Percentiles rank a stretch among this genome's conserved stretches.
Evolutionary conservation across 148 eudicot genomes (phyloP).

Genomic region (Vaccinium myrtillus): DNA sequence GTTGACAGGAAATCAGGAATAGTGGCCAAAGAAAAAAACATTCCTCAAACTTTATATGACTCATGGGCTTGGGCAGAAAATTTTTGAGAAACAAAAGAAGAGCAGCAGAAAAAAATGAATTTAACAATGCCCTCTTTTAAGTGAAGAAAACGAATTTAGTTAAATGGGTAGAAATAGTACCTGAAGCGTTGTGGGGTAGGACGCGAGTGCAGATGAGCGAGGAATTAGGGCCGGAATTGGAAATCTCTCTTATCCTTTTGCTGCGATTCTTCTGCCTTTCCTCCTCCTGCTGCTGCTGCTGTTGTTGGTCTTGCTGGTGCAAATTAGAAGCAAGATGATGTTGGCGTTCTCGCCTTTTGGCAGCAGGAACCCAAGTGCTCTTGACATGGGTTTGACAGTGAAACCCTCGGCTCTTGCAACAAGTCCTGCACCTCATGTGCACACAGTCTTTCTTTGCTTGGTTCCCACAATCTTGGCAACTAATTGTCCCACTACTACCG

Average conservation of each 20-base stretch:
- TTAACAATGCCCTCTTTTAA: not conserved
- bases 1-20: not conserved
- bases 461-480: conserved; percentile 69
- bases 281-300: conserved; percentile 5
- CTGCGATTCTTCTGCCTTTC: conserved; percentile 15
- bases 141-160: not conserved
- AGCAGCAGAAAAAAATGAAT: not conserved
- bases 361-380: conserved; percentile 72
- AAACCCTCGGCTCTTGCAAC: conserved; percentile 66
- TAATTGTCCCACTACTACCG: conserved; percentile 23
- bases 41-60: not conserved
- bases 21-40: too few species aligned
- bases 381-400: conserved; percentile 60
- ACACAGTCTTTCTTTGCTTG: conserved; percentile 66
- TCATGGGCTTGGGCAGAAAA: not conserved
- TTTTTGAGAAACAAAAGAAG: not conserved
- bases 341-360: conserved; percentile 49
- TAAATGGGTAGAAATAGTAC: not conserved
- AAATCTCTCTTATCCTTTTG: conserved; percentile 34
- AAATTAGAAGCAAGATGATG: conserved; percentile 23
- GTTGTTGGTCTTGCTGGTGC: conserved; percentile 19
- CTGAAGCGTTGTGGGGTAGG: conserved; percentile 26
- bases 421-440: conserved; percentile 66
- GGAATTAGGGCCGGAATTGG: conserved; percentile 14
- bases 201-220: conserved; percentile 28